phyloP scores from a whole-genome alignment of 2,329 filamentous ascomycete species.

The Ophiosphaerella narmari region DNA sequence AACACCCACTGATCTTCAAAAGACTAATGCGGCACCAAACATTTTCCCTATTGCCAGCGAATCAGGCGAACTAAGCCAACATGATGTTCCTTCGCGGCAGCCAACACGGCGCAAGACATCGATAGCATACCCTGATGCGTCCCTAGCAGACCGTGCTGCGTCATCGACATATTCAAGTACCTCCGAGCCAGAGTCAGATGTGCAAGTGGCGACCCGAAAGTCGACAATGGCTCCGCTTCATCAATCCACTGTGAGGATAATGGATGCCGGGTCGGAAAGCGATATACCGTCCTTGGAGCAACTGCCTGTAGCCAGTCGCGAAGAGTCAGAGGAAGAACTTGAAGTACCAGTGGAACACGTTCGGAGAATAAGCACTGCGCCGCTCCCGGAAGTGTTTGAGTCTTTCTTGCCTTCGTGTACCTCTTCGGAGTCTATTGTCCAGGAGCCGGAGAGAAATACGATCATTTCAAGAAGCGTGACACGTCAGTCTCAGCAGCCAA shows the following conservation, averaged over 20 bases:
- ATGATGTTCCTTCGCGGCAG: neutral
- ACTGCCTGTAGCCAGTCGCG: neutral
- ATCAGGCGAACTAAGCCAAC: neutral
- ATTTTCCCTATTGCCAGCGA: neutral
- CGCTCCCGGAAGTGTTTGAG: neutral
- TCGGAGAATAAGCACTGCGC: neutral
- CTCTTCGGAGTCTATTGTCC: neutral
- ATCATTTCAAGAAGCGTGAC: neutral
- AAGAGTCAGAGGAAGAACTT: constrained; percentile 1
- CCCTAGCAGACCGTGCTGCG: neutral
- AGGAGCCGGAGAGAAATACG: neutral
- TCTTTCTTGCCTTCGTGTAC: neutral
- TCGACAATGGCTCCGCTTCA: neutral
- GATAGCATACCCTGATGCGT: neutral
- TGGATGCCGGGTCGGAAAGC: neutral
- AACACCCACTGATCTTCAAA: neutral
- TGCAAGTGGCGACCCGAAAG: neutral
- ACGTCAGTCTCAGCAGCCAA: neutral
- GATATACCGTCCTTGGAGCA: too few relatives aligned
- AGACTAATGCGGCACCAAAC: neutral
- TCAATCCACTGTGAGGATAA: neutral
- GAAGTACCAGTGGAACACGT: neutral
- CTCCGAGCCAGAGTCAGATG: neutral
- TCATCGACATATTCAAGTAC: neutral
- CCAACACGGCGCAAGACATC: neutral